phyloP scores from a whole-genome alignment of 257 asterid genomes.

The Mentha longifolia region DNA sequence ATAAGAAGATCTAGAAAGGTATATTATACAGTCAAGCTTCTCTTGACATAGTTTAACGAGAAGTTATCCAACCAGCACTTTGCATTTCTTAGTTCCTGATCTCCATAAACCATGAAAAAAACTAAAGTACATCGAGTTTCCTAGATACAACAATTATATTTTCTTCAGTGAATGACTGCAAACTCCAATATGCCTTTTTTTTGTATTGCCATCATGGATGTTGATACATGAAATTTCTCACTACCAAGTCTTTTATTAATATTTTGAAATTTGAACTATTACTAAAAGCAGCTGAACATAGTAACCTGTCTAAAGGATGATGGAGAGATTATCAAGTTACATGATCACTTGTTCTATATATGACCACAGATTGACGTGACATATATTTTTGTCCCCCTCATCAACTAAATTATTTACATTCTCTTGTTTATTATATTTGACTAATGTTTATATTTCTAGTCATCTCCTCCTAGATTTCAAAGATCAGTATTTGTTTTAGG shows the following conservation, averaged over 20 bases:
- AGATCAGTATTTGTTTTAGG: conserved; percentile 4
- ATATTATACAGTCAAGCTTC: background rate
- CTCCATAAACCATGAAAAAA: conserved; percentile 13
- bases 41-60: conserved; percentile 10
- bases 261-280: background rate
- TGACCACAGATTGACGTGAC: background rate
- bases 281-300: background rate
- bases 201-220: background rate
- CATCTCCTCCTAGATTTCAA: background rate
- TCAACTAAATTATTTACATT: background rate
- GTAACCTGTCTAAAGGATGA: background rate
- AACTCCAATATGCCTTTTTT: background rate
- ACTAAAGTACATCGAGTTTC: too few species aligned
- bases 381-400: background rate
- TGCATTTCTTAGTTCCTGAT: conserved; percentile 4
- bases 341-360: background rate
- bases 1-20: background rate
- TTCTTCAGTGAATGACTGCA: background rate
- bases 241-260: background rate
- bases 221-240: conserved; percentile 11
- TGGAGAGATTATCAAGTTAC: background rate
- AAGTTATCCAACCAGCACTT: background rate
- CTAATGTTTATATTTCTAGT: background rate
- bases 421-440: background rate
- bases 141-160: background rate